Evolutionary conservation across 2,329 filamentous ascomycete species (phyloP).

Genomic region (Diaporthe destruens): DNA sequence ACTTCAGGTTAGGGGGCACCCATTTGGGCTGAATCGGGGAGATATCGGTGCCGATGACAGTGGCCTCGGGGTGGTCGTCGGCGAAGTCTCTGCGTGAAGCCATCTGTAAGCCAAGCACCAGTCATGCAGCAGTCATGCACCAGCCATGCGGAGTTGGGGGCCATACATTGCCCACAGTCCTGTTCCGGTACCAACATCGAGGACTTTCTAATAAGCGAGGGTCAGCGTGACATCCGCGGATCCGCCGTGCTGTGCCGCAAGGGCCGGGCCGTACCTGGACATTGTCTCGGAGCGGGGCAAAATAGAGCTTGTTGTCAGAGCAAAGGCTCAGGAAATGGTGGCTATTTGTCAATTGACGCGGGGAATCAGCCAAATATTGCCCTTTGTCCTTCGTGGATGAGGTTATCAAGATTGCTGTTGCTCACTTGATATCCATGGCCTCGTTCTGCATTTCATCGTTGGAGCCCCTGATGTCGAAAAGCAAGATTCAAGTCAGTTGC

Average conservation of each 20-base stretch:
- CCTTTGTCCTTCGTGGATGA: background rate
- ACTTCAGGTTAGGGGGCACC: slow-evolving; percentile 67
- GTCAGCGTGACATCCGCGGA: background rate
- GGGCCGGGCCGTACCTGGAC: slow-evolving; percentile 33
- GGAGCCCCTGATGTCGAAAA: slow-evolving; percentile 35
- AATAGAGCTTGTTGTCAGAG: slow-evolving; percentile 45
- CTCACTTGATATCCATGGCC: slow-evolving; percentile 49
- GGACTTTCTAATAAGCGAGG: slow-evolving; percentile 47
- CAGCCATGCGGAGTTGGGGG: too few relatives aligned
- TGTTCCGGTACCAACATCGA: slow-evolving; percentile 68
- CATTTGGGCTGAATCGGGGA: slow-evolving; percentile 68
- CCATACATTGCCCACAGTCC: slow-evolving; percentile 61
- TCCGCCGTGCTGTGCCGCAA: background rate
- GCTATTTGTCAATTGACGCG: slow-evolving; percentile 41
- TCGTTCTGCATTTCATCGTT: slow-evolving; percentile 52
- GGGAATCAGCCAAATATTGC: slow-evolving; percentile 4
- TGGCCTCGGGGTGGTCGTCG: slow-evolving; percentile 57
- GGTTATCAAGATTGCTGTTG: too few relatives aligned
- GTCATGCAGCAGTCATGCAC: background rate
- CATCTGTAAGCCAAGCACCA: background rate
- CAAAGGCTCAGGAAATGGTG: slow-evolving; percentile 47
- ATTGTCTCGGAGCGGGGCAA: slow-evolving; percentile 45
- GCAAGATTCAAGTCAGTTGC: slow-evolving; percentile 3
- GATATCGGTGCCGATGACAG: slow-evolving; percentile 67
- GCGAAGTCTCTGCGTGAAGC: slow-evolving; percentile 60